phyloP scores from a whole-genome alignment of 345 rosid genomes.

The Abelmoschus esculentus region DNA sequence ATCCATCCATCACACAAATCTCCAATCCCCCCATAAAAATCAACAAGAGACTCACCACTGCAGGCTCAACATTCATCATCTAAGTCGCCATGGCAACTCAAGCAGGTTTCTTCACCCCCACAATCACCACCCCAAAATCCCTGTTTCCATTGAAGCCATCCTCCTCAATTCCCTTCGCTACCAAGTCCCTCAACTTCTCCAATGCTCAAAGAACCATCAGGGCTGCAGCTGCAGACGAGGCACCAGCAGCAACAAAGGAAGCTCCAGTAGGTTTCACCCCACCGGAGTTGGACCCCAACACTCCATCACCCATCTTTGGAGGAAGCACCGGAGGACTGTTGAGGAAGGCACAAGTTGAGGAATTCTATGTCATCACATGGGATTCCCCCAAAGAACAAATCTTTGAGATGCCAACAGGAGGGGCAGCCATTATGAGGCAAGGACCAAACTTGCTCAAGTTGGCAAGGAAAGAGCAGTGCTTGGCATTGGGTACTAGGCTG shows the following conservation, averaged over 20 bases:
- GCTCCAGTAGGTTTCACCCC: slow-evolving; percentile 3
- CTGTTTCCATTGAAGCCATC: slow-evolving; percentile 45
- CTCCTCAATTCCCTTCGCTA: slow-evolving; percentile 19
- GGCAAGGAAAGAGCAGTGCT: neutral
- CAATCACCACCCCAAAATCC: slow-evolving; percentile 38
- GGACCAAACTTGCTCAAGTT: neutral
- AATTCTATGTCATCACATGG: neutral
- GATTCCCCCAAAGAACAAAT: neutral
- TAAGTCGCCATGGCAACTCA: slow-evolving; percentile 54
- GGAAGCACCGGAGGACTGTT: neutral
- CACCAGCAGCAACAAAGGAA: neutral
- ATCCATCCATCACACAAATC: neutral
- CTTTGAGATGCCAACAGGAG: neutral
- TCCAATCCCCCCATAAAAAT: neutral
- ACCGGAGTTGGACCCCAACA: slow-evolving; percentile 1
- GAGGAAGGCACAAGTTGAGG: neutral
- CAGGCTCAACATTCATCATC: neutral
- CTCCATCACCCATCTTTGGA: slow-evolving; percentile 1
- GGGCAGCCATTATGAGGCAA: neutral
- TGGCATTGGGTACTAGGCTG: neutral
- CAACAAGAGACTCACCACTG: neutral
- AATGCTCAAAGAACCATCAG: slow-evolving; percentile 23
- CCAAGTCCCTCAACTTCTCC: slow-evolving; percentile 32
- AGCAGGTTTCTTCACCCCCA: slow-evolving; percentile 52
- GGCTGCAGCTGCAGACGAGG: slow-evolving; percentile 5